phyloP scores from a whole-genome alignment of 1,284 basidiomycete genomes.

The Thelephora terrestris region DNA sequence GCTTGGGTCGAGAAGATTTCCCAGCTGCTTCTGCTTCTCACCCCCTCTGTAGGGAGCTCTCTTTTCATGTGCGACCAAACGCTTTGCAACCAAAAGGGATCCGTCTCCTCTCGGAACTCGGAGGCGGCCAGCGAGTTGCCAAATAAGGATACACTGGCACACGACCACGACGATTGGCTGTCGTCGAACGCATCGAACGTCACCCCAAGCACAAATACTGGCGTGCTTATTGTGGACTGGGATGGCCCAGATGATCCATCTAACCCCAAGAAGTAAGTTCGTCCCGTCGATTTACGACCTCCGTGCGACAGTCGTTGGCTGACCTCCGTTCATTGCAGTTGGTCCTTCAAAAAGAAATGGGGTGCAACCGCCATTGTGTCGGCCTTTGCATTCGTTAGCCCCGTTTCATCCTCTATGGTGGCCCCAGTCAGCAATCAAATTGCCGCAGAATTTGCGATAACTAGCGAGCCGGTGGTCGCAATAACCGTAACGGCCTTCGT shows the following conservation, averaged over 20 bases:
- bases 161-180: too few species aligned
- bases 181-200: too few species aligned
- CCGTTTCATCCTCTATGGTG: constrained; percentile 55
- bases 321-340: constrained; percentile 25
- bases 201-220: neutral
- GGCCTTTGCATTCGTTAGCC: constrained; percentile 48
- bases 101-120: too few species aligned
- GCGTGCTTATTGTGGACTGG: constrained; percentile 38
- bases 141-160: too few species aligned
- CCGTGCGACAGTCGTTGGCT: neutral
- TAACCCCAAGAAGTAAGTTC: constrained; percentile 49
- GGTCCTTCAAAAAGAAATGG: constrained; percentile 47
- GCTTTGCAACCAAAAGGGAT: too few species aligned
- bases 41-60: too few species aligned
- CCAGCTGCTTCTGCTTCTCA: too few species aligned
- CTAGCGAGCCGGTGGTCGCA: constrained; percentile 34
- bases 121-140: too few species aligned
- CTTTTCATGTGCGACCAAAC: too few species aligned
- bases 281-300: neutral
- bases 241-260: constrained; percentile 44
- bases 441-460: constrained; percentile 43
- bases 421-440: constrained; percentile 48
- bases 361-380: constrained; percentile 46
- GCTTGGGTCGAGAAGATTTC: too few species aligned
- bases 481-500: constrained; percentile 58